Conservation (phyloP, 2,329 filamentous ascomycete species). For the Furcasterigmium furcatum region DNA sequence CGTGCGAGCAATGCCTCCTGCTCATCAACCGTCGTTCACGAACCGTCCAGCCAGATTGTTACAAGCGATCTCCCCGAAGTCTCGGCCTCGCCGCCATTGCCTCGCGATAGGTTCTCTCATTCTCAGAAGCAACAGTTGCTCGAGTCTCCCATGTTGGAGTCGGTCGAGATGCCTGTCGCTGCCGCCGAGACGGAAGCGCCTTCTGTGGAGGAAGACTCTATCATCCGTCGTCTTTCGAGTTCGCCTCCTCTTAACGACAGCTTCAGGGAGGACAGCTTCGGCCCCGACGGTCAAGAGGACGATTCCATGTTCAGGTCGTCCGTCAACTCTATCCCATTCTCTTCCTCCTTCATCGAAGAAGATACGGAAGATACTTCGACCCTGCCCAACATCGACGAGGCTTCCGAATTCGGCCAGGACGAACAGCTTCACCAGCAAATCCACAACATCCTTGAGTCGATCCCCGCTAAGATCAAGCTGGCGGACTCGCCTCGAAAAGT, state of each 20-base stretch:
- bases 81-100: conserved; percentile 39
- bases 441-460: conserved; percentile 70
- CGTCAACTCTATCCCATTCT: conserved; percentile 40
- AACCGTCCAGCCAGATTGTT: conserved; percentile 31
- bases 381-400: conserved; percentile 23
- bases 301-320: conserved; percentile 35
- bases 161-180: neutral
- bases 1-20: conserved; percentile 27
- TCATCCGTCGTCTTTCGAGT: conserved; percentile 19
- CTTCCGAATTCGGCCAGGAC: conserved; percentile 42
- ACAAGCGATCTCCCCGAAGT: conserved; percentile 40
- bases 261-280: conserved; percentile 6
- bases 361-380: conserved; percentile 39
- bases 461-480: conserved; percentile 77
- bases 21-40: conserved; percentile 34
- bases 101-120: conserved; percentile 18
- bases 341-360: conserved; percentile 43
- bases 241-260: conserved; percentile 35
- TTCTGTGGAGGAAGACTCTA: neutral
- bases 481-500: conserved; percentile 44
- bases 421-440: conserved; percentile 79
- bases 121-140: neutral
- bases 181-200: neutral
- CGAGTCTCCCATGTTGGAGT: neutral
- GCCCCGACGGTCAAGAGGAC: conserved; percentile 12